These are phyloP conservation scores for Lathyrus sativus DNA, from an alignment of 306 rosid species.

Conservation along the genomic window DNA sequence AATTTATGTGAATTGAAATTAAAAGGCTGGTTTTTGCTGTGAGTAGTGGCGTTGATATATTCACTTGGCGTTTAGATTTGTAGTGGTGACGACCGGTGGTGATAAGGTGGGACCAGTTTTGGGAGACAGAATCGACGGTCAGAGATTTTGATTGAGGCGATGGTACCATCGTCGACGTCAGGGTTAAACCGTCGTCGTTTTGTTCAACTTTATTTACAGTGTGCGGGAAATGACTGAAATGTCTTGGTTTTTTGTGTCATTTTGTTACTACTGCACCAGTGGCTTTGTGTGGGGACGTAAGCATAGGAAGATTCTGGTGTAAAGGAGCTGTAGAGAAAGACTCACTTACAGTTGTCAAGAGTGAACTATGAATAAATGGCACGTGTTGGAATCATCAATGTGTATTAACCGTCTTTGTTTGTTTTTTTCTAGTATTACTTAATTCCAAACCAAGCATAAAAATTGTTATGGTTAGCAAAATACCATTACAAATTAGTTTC, in stretches of 20 bases:
- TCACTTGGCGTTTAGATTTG: slow-evolving; percentile 27
- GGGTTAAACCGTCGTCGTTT: slow-evolving; percentile 48
- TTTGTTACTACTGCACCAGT: neutral
- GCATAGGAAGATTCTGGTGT: slow-evolving; percentile 39
- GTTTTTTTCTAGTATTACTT: too few relatives aligned
- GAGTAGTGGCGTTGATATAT: slow-evolving; percentile 41
- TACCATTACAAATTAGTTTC: too few relatives aligned
- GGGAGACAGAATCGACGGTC: slow-evolving; percentile 36
- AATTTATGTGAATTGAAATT: slow-evolving; percentile 13
- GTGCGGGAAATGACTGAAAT: slow-evolving; percentile 16
- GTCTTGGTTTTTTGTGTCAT: slow-evolving; percentile 11
- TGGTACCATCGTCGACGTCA: slow-evolving; percentile 12
- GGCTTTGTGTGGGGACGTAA: slow-evolving; percentile 11
- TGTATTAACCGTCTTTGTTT: too few relatives aligned
- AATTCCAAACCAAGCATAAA: too few relatives aligned
- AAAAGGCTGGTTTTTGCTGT: slow-evolving; percentile 45
- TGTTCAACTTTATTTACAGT: neutral
- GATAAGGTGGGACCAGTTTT: slow-evolving; percentile 35
- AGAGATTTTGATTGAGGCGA: slow-evolving; percentile 5
- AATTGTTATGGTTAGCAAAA: too few relatives aligned
- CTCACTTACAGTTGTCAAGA: slow-evolving; percentile 21
- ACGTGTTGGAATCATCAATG: slow-evolving; percentile 37
- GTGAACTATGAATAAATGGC: slow-evolving; percentile 3
- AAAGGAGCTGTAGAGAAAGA: slow-evolving; percentile 35
- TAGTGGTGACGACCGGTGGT: slow-evolving; percentile 41